Conservation (phyloP, 306 rosid species). For the Cucurbita argyrosperma region DNA sequence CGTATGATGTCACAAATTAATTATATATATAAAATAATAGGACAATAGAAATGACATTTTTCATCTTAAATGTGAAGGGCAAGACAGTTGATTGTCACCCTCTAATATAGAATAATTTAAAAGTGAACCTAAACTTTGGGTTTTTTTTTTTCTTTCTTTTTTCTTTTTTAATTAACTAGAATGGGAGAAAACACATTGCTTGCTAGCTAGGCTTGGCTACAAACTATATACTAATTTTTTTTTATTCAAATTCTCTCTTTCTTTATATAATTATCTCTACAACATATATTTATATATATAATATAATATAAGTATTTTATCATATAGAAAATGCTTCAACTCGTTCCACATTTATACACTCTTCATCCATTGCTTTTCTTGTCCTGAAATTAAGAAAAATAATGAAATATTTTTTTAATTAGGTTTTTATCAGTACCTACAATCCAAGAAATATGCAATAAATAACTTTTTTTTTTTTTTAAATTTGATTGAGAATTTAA, state of each 20-base stretch:
- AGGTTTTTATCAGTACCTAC: neutral
- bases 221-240: neutral
- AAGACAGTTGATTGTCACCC: neutral
- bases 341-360: neutral
- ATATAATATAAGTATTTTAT: neutral
- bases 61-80: neutral
- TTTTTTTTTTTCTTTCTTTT: too few species aligned
- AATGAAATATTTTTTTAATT: neutral
- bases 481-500: too few species aligned
- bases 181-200: neutral
- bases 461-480: too few species aligned
- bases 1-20: too few species aligned
- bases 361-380: neutral
- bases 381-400: neutral
- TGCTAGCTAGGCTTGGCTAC: neutral
- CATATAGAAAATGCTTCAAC: neutral
- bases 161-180: neutral
- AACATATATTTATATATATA: neutral
- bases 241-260: slow-evolving; percentile 2
- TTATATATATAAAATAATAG: too few species aligned
- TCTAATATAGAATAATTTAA: neutral
- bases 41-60: neutral
- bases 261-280: slow-evolving; percentile 1
- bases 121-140: neutral
- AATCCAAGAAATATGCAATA: neutral